A percentile compares a stretch with the other conserved stretches of the same genome.
Evolutionary conservation across 108 stramenopile genomes (phyloP).

Genomic region (Stephanodiscus triporus): DNA sequence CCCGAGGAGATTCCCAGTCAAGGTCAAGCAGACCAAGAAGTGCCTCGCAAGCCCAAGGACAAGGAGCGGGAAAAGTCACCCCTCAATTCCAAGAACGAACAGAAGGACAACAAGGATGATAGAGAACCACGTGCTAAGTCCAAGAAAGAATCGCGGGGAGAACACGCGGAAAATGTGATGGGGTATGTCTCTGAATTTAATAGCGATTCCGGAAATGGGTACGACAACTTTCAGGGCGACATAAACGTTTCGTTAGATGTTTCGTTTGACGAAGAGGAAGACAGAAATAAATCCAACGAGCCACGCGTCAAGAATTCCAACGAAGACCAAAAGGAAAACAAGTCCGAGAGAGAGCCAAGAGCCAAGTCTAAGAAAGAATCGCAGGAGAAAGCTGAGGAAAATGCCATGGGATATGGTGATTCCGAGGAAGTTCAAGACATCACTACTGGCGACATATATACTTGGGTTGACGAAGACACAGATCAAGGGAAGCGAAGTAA

Average conservation of each 20-base stretch:
- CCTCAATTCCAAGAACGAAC: background rate
- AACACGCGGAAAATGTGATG: background rate
- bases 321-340: background rate
- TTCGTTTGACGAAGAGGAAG: no score
- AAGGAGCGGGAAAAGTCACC: background rate
- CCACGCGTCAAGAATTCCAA: background rate
- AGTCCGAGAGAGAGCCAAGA: background rate
- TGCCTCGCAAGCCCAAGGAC: no score
- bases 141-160: background rate
- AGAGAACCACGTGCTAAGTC: background rate
- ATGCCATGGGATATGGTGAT: conserved; percentile 2
- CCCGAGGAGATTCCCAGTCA: background rate
- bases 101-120: background rate
- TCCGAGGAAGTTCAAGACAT: background rate
- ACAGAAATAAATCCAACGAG: background rate
- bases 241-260: no score
- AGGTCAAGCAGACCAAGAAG: background rate
- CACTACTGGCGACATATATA: background rate
- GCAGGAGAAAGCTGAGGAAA: background rate
- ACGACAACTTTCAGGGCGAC: no score
- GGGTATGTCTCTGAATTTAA: background rate
- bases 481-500: background rate
- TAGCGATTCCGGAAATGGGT: background rate
- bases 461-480: background rate
- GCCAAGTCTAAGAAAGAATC: background rate